phyloP scores from a whole-genome alignment of 768 basidiomycete genomes.

The Trametes cingulata region DNA sequence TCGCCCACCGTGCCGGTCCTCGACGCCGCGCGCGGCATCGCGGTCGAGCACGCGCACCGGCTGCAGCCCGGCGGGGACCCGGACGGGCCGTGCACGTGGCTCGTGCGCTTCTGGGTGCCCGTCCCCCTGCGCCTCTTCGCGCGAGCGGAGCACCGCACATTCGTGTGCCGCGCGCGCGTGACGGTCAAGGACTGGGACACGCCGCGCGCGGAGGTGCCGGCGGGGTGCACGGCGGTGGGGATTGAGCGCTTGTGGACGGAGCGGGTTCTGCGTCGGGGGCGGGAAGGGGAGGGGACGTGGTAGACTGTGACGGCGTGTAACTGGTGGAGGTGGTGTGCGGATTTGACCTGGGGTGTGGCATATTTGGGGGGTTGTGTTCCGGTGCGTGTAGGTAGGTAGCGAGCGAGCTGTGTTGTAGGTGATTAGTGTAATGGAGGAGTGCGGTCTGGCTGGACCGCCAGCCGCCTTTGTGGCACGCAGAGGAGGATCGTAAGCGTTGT shows the following conservation, averaged over 20 bases:
- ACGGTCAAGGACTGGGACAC: conserved; percentile 16
- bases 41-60: conserved; percentile 5
- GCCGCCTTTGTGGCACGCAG: too few relatives aligned
- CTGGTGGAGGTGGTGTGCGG: too few relatives aligned
- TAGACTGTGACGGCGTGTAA: too few relatives aligned
- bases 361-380: too few relatives aligned
- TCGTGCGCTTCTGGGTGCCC: conserved; percentile 46
- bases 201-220: conserved; percentile 5
- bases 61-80: conserved; percentile 1
- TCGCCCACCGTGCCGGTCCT: background rate
- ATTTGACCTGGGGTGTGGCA: too few relatives aligned
- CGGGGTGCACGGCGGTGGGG: background rate
- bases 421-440: too few relatives aligned
- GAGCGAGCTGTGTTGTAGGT: too few relatives aligned
- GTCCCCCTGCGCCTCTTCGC: conserved; percentile 49
- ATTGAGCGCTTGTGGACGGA: conserved; percentile 8
- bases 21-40: conserved; percentile 12
- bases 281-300: too few relatives aligned
- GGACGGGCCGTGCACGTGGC: conserved; percentile 30
- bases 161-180: conserved; percentile 40
- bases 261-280: too few relatives aligned
- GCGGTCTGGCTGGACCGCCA: too few relatives aligned
- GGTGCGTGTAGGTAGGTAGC: too few relatives aligned
- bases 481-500: too few relatives aligned
- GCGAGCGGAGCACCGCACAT: conserved; percentile 47